phyloP scores from a whole-genome alignment of 225 moss, liverwort and hornwort species.

The Pseudisothecium myosuroides region DNA sequence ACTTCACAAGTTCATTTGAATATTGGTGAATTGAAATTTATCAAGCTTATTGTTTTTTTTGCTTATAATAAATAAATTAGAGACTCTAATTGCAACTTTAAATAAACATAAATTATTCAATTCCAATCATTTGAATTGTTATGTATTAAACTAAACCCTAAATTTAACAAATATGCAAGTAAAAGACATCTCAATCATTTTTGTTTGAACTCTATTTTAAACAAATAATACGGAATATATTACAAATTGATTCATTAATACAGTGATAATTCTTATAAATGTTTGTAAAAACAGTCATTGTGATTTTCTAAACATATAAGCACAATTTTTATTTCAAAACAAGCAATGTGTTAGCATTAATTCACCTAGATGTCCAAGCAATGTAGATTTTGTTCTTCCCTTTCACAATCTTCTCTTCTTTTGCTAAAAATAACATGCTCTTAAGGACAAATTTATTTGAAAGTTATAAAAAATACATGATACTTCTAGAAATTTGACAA shows the following conservation, averaged over 20 bases:
- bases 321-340: neutral
- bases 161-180: neutral
- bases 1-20: neutral
- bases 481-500: neutral
- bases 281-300: neutral
- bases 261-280: neutral
- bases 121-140: no score
- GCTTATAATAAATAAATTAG: neutral
- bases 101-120: neutral
- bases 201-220: neutral
- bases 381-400: neutral
- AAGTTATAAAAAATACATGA: neutral
- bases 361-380: neutral
- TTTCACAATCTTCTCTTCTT: neutral
- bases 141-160: neutral
- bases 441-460: neutral
- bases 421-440: neutral
- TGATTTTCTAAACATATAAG: neutral
- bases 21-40: neutral
- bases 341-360: neutral
- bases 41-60: neutral
- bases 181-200: neutral
- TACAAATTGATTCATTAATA: neutral
- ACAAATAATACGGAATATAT: rapidly evolving
- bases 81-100: neutral